Evolutionary conservation across 2,329 filamentous ascomycete species (phyloP), one percentile per base, ranked within the genome.

Genomic region (Simplicillium sp.): DNA sequence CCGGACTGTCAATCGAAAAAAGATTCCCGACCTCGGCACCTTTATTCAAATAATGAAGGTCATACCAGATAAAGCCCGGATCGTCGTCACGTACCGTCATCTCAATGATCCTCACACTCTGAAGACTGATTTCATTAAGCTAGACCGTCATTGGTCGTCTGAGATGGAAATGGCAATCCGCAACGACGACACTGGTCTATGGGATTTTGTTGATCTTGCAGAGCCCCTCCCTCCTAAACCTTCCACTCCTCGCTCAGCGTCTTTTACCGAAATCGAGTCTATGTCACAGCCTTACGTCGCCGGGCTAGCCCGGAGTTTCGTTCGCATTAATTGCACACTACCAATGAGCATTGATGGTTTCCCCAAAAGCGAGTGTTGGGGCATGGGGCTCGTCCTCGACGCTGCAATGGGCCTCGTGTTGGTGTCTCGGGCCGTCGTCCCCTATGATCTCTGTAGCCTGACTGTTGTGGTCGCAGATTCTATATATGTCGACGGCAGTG

Each of bases 271-370:
- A 57, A 76, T 98, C 47, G 84, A 90, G 53, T 87, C 90, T 50
- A 84, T 89, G 44, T 84, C 84, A 45, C 84, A 96, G 57, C 82
- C 87, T 20, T 86, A 87, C 13, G 89, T 92, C 13, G 88, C 89
- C 3, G 87, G 95, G 49, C 78, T 97, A 46, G 86, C 98, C 32
- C 82, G 85, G 49, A 95, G 89, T 57, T 97, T 98, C 58, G 90
- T 98, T 18, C 83, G 90, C 32, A 84, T 98, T 41, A 83, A 86
- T 47, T 94, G 89, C 53, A 84, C 82, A 17, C 90, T 98, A 82
- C 92, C 92, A 0, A 68, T 97, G 46, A 97, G 96, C 68, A 74
- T 98, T 9, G 92, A 98, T 58, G 92, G 92, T 12, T 98, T 95
- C 58, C 92, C 92, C 5, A 86, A 90, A 60, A 87, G 90, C 49